Base-by-base conservation (phyloP, 768 basidiomycete genomes). In the Amanita jacksonii region DNA sequence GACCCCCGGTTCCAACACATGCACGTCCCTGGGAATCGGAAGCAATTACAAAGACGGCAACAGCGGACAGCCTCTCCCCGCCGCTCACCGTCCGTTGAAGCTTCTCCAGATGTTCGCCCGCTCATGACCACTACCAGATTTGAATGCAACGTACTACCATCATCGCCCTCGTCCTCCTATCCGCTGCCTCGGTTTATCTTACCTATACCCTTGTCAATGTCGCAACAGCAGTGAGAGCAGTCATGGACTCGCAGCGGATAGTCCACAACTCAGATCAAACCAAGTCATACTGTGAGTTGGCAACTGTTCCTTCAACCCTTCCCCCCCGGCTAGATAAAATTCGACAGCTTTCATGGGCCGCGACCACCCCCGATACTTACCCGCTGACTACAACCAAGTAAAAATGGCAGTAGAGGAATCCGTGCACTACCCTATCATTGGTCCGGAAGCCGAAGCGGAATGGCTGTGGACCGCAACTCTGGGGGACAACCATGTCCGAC, bases 381-480 rank as follows among this genome's bases (percentile, higher is more conserved):
- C 61, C n/a, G 48, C 55, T 3, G 45, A 51, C 10, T 51, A 62
- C 32, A 49, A 52, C 16, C 53, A 55, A 18, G 57, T 59, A 20
- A 58, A 57, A 39, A 55, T 59, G 52, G 47, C 44, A 6, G 54
- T 55, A 13, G 51, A 62, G 37, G 61, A 62, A 44, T 59, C 57
- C 40, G 54, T 53, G 8, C 61, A 58, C 48, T 62, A 54, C 43
- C 51, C 52, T 38, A 28, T 62, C 8, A 27, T 48, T 4, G 54
- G 52, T 8, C 58, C 59, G 34, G 59, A 59, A 46, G 47, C 59
- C 2, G 48, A 54, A 27, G 49, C 50, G 1, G 61, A 62, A 44
- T 62, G 61, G 61, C 40, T 60, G 8, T 62, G 57, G 55, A 59
- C 57, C 2, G 57, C 56, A 12, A 51, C 56, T 0, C 36, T 52